phyloP scores from a whole-genome alignment of 495 filamentous ascomycete species.

The Podospora pseudoanserina region DNA sequence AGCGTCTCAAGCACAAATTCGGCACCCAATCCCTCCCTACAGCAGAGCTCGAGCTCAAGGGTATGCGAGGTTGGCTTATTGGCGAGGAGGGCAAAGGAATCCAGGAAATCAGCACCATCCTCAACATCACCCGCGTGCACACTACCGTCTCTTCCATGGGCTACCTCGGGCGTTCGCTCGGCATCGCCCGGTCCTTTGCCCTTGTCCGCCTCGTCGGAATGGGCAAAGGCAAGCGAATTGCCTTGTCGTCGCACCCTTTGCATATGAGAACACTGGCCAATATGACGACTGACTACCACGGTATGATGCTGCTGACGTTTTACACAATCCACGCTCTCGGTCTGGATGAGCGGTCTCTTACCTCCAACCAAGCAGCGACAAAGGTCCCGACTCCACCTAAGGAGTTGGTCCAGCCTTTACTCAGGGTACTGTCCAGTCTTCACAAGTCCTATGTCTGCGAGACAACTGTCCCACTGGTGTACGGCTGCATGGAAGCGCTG shows the following conservation, averaged over 20 bases:
- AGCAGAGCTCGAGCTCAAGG: conserved; percentile 61
- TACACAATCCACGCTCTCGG: conserved; percentile 54
- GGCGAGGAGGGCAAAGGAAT: conserved; percentile 62
- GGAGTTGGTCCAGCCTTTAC: conserved; percentile 37
- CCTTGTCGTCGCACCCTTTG: conserved; percentile 53
- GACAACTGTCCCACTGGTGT: conserved; percentile 47
- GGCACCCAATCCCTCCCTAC: conserved; percentile 67
- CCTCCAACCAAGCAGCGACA: neutral
- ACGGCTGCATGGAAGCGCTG: conserved; percentile 64
- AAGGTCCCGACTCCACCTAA: conserved; percentile 12
- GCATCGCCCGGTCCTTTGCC: conserved; percentile 57
- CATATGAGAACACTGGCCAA: conserved; percentile 61
- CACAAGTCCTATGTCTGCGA: conserved; percentile 62
- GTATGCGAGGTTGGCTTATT: conserved; percentile 61
- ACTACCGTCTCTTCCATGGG: conserved; percentile 56
- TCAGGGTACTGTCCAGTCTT: conserved; percentile 63
- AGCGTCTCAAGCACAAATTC: conserved; percentile 66
- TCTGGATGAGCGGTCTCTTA: conserved; percentile 21
- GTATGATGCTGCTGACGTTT: conserved; percentile 56
- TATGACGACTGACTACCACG: conserved; percentile 46
- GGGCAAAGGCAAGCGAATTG: conserved; percentile 37
- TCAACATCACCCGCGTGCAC: conserved; percentile 68
- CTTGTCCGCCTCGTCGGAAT: conserved; percentile 35
- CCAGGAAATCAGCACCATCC: conserved; percentile 59
- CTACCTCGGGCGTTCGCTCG: conserved; percentile 58